These are phyloP conservation scores for Crucibulum laeve DNA, from an alignment of 768 basidiomycete species.

Conservation along the genomic window DNA sequence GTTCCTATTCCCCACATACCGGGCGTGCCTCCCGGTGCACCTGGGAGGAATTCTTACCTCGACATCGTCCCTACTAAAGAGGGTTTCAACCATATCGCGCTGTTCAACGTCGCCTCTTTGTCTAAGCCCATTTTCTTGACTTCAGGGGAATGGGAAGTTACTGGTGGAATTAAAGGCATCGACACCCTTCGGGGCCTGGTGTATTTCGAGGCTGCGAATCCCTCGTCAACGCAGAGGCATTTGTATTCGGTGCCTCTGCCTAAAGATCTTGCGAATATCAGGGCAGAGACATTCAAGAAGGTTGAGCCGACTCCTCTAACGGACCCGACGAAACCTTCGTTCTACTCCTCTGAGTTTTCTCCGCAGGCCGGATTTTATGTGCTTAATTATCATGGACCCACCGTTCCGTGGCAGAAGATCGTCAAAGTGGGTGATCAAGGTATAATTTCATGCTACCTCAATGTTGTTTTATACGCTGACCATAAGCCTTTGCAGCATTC, in stretches of 20 bases:
- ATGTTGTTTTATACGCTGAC: background rate
- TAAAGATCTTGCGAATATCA: slow-evolving; percentile 26
- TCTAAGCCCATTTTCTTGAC: slow-evolving; percentile 79
- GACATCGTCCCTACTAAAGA: slow-evolving; percentile 81
- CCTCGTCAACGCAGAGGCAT: slow-evolving; percentile 78
- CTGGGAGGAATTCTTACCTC: slow-evolving; percentile 67
- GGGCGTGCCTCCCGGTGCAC: no score
- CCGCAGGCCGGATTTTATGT: slow-evolving; percentile 84
- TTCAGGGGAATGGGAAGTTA: slow-evolving; percentile 87
- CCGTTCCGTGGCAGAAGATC: slow-evolving; percentile 84
- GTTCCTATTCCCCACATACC: no score
- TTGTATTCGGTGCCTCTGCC: slow-evolving; percentile 80
- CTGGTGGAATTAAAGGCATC: slow-evolving; percentile 65
- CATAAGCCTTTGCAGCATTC: slow-evolving; percentile 38
- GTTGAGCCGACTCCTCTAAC: slow-evolving; percentile 46
- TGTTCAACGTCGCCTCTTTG: slow-evolving; percentile 76
- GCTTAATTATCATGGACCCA: slow-evolving; percentile 75
- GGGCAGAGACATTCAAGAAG: slow-evolving; percentile 2
- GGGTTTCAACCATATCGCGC: slow-evolving; percentile 90
- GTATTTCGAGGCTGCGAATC: slow-evolving; percentile 84
- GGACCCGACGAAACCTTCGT: slow-evolving; percentile 48
- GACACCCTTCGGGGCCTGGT: slow-evolving; percentile 64
- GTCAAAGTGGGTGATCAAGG: slow-evolving; percentile 45
- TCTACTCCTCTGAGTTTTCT: slow-evolving; percentile 72
- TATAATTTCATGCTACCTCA: slow-evolving; percentile 15